Percentiles rank a stretch among this genome's conserved stretches.
These are phyloP conservation scores for Moesziomyces sp. DNA, from an alignment of 1,284 basidiomycete species.

Conservation along the genomic window DNA sequence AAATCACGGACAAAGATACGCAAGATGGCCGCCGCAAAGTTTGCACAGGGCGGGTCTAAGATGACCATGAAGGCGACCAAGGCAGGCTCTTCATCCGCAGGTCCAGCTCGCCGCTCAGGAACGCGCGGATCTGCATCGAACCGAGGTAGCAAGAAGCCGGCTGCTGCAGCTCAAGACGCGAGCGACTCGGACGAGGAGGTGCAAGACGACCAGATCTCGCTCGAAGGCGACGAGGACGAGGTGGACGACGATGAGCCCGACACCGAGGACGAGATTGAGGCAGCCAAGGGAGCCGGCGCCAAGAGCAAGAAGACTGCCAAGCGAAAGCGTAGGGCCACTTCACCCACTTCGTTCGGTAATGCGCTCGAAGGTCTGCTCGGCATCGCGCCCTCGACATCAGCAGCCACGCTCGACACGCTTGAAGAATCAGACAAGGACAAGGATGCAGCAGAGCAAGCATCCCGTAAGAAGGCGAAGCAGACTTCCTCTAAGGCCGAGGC, in stretches of 20 bases:
- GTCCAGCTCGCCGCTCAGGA: background rate
- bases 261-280: slow-evolving; percentile 59
- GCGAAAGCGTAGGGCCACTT: slow-evolving; percentile 62
- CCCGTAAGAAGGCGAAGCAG: slow-evolving; percentile 11
- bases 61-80: slow-evolving; percentile 39
- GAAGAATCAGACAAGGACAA: slow-evolving; percentile 14
- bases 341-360: slow-evolving; percentile 60
- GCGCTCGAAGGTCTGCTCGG: slow-evolving; percentile 60
- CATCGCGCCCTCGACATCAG: slow-evolving; percentile 21
- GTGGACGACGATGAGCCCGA: slow-evolving; percentile 41
- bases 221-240: slow-evolving; percentile 28
- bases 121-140: slow-evolving; percentile 18
- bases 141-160: slow-evolving; percentile 12
- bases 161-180: slow-evolving; percentile 10
- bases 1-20: background rate
- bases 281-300: slow-evolving; percentile 41
- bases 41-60: slow-evolving; percentile 41
- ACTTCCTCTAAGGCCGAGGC: slow-evolving; percentile 12
- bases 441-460: slow-evolving; percentile 9
- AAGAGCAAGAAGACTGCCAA: slow-evolving; percentile 63
- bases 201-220: slow-evolving; percentile 30
- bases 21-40: slow-evolving; percentile 36
- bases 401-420: slow-evolving; percentile 17
- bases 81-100: slow-evolving; percentile 6
- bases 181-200: slow-evolving; percentile 22